phyloP scores from a whole-genome alignment of 2,329 filamentous ascomycete species.

The Beauveria caledonica region DNA sequence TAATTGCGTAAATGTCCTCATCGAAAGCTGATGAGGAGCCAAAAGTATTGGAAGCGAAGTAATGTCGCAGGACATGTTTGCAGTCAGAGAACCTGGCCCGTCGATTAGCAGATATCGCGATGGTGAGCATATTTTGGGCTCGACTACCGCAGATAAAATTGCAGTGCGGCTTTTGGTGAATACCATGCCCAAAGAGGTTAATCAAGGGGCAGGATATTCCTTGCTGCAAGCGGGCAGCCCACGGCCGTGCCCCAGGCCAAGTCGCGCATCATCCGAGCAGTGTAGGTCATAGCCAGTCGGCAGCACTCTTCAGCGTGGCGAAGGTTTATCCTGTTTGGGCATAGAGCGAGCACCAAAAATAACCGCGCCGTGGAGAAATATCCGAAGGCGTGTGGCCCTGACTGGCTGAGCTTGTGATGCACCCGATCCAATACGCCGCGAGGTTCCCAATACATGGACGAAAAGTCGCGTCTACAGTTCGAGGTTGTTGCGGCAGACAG shows the following conservation, averaged over 20 bases:
- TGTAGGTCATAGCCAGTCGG: not conserved
- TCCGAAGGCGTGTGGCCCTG: not conserved
- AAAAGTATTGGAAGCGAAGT: not conserved
- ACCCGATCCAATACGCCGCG: not conserved
- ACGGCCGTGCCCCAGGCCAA: not conserved
- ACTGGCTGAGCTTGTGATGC: not conserved
- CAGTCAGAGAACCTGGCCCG: not conserved
- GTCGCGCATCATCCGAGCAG: slow-evolving; percentile 3
- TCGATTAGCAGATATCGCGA: not conserved
- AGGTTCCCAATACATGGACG: not conserved
- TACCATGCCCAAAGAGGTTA: not conserved
- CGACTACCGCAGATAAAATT: not conserved
- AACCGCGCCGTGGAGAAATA: not conserved
- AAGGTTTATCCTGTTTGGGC: not conserved
- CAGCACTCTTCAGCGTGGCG: not conserved
- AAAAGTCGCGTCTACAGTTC: too few species aligned
- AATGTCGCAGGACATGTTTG: not conserved
- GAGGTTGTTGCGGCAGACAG: too few species aligned
- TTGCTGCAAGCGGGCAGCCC: not conserved
- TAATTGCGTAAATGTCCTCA: not conserved
- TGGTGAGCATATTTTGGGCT: not conserved
- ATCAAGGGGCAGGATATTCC: not conserved
- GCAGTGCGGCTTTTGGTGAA: not conserved
- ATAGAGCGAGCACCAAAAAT: not conserved
- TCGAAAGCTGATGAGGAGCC: not conserved